Percentiles rank a stretch among this genome's conserved stretches.
Conservation (phyloP, 306 rosid genomes). For the Senna tora region DNA sequence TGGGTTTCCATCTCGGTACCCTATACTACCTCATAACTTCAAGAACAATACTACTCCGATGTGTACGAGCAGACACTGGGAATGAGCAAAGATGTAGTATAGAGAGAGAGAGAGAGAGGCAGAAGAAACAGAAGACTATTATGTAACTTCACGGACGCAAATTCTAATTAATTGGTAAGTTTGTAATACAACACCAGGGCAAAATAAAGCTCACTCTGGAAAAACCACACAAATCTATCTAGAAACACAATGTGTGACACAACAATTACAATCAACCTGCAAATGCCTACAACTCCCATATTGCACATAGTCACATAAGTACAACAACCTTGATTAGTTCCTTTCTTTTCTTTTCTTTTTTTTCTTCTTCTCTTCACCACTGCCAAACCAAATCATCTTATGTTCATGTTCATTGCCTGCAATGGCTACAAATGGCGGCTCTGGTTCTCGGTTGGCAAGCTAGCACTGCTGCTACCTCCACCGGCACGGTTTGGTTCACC, state of each 20-base stretch:
- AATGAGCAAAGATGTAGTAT: too few relatives aligned
- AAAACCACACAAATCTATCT: conserved; percentile 56
- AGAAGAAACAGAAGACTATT: not conserved
- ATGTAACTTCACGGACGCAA: conserved; percentile 37
- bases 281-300: conserved; percentile 31
- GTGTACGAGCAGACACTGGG: too few relatives aligned
- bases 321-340: conserved; percentile 37
- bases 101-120: too few relatives aligned
- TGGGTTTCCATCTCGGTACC: too few relatives aligned
- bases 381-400: conserved; percentile 29
- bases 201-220: conserved; percentile 52
- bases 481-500: conserved; percentile 71
- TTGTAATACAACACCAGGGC: conserved; percentile 45
- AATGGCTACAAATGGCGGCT: conserved; percentile 35
- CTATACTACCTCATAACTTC: too few relatives aligned
- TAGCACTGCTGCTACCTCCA: conserved; percentile 59
- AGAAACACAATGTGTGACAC: conserved; percentile 43
- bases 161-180: conserved; percentile 45
- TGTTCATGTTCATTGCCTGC: not conserved
- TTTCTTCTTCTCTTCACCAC: not conserved
- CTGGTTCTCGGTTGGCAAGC: conserved; percentile 50
- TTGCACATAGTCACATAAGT: conserved; percentile 51
- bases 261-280: conserved; percentile 46
- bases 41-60: too few relatives aligned
- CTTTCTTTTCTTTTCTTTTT: too few relatives aligned